Evolutionary conservation across 805 yeast species (phyloP).

Genomic region (Yarrowia porcina): DNA sequence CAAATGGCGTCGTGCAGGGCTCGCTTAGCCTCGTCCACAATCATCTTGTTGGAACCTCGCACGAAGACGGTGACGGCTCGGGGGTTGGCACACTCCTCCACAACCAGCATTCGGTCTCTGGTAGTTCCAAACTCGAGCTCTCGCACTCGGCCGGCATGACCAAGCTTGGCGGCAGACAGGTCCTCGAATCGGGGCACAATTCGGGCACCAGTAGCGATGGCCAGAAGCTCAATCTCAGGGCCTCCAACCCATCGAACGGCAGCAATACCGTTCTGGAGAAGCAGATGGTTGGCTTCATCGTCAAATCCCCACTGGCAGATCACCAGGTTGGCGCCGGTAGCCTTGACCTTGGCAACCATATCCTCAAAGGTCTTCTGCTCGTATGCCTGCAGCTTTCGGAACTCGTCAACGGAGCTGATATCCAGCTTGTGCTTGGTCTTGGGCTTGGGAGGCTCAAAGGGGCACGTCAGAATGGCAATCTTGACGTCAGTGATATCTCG

Average conservation of each 20-base stretch:
- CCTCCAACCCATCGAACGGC: slow-evolving; percentile 99
- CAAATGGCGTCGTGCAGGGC: slow-evolving; percentile 96
- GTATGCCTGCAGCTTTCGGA: slow-evolving; percentile 81
- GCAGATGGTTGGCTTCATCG: slow-evolving; percentile 94
- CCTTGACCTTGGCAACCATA: slow-evolving; percentile 84
- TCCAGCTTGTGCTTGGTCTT: slow-evolving; percentile 97
- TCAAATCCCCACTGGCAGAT: slow-evolving; percentile 99
- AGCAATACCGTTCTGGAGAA: slow-evolving; percentile 82
- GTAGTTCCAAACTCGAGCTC: slow-evolving; percentile 96
- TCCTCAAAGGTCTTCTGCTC: slow-evolving; percentile 87
- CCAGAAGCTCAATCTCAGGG: slow-evolving; percentile 89
- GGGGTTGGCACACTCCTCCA: slow-evolving; percentile 83
- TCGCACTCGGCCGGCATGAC: slow-evolving; percentile 77
- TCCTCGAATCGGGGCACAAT: slow-evolving; percentile 98
- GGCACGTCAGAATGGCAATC: slow-evolving; percentile 93
- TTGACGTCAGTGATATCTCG: slow-evolving; percentile 73
- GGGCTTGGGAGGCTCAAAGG: slow-evolving; percentile 99
- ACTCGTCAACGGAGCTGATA: slow-evolving; percentile 90
- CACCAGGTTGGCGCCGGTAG: slow-evolving; percentile 90
- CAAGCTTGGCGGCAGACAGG: slow-evolving; percentile 73
- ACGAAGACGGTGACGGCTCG: slow-evolving; percentile 89
- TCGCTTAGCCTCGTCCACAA: slow-evolving; percentile 93
- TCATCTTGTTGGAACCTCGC: slow-evolving; percentile 96
- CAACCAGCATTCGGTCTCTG: slow-evolving; percentile 89
- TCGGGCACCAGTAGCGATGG: slow-evolving; percentile 96